Conservation (phyloP, 2,329 filamentous ascomycete species). For the Leptographium radiaticola region DNA sequence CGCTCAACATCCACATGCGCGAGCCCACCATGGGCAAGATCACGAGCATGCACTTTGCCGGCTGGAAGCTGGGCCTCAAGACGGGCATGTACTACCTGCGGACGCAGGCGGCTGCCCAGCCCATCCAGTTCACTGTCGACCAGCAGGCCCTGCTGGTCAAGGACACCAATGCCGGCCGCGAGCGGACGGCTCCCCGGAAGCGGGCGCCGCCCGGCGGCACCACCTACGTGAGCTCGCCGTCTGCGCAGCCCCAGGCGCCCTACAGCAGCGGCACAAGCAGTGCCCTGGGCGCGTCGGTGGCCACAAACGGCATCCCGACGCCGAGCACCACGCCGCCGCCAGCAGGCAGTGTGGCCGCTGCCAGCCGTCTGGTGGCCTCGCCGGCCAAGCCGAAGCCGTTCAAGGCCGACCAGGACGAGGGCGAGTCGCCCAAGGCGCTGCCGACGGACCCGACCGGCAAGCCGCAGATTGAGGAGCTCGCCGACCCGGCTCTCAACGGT, state of each 20-base stretch:
- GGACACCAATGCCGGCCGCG: slow-evolving; percentile 64
- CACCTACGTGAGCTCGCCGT: slow-evolving; percentile 39
- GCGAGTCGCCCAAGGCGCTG: slow-evolving; percentile 66
- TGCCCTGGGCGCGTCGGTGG: slow-evolving; percentile 25
- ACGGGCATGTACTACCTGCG: slow-evolving; percentile 99
- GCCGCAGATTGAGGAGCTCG: slow-evolving; percentile 51
- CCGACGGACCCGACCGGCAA: slow-evolving; percentile 55
- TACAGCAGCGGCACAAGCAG: slow-evolving; percentile 36
- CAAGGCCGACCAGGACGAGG: slow-evolving; percentile 65
- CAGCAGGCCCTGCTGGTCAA: slow-evolving; percentile 84
- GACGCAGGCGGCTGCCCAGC: slow-evolving; percentile 90
- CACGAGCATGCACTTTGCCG: slow-evolving; percentile 97
- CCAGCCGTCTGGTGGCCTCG: slow-evolving; percentile 36
- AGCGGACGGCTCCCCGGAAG: slow-evolving; percentile 56
- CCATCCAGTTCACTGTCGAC: slow-evolving; percentile 98
- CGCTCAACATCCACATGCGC: slow-evolving; percentile 98
- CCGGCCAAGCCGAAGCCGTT: slow-evolving; percentile 53
- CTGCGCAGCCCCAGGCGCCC: slow-evolving; percentile 54
- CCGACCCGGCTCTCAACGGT: slow-evolving; percentile 34
- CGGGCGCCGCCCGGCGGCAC: slow-evolving; percentile 42
- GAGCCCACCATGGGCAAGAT: slow-evolving; percentile 99
- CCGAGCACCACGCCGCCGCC: slow-evolving; percentile 55
- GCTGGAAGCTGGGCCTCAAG: slow-evolving; percentile 98
- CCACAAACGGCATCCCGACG: slow-evolving; percentile 53
- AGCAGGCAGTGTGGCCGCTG: slow-evolving; percentile 24